phyloP scores from a whole-genome alignment of 2,329 filamentous ascomycete genomes.

The Colletotrichum liaoningense region DNA sequence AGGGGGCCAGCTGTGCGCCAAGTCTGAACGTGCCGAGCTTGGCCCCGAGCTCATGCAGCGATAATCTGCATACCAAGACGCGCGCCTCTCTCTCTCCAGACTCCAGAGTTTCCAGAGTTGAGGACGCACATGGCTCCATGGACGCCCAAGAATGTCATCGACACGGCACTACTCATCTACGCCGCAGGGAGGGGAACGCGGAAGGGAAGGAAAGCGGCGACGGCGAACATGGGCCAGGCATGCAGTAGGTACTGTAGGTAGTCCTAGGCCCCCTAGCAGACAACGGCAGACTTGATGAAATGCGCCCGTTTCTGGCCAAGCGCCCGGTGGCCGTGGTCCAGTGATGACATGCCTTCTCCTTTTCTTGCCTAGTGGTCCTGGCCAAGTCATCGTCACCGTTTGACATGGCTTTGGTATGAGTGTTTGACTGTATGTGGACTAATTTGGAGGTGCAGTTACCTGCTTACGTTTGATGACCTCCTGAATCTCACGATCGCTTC shows the following conservation, averaged over 20 bases:
- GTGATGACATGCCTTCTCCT: not conserved
- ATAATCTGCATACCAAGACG: constrained; percentile 21
- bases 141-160: not conserved
- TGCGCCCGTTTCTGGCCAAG: constrained; percentile 11
- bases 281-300: not conserved
- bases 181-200: not conserved
- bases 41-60: constrained; percentile 34
- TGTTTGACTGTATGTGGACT: not conserved
- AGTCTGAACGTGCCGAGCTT: constrained; percentile 33
- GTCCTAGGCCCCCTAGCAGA: not conserved
- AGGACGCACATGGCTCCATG: not conserved
- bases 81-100: not conserved
- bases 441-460: too few relatives aligned
- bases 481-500: constrained; percentile 2
- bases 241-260: constrained; percentile 1
- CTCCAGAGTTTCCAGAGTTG: not conserved
- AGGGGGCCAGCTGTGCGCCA: constrained; percentile 26
- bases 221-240: not conserved
- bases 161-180: not conserved
- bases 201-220: not conserved
- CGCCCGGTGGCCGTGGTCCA: not conserved
- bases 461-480: not conserved
- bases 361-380: not conserved
- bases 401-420: not conserved
- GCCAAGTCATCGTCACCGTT: not conserved